These are phyloP conservation scores for Sugiyamaella japonica DNA, from an alignment of 1,139 yeast genomes.

Conservation along the genomic window DNA sequence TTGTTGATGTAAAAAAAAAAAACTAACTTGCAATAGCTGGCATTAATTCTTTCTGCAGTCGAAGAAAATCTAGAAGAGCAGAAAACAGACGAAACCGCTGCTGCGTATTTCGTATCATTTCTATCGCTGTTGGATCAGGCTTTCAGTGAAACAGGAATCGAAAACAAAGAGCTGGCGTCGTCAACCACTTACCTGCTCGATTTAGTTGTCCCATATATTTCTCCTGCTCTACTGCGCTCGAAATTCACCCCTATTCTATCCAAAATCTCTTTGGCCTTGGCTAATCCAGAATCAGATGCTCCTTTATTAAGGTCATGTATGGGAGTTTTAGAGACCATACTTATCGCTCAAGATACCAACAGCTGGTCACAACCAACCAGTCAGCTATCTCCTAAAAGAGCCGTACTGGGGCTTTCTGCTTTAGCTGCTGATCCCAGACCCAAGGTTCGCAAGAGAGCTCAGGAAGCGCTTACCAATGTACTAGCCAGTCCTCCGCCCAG, in stretches of 20 bases:
- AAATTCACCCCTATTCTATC: slow-evolving; percentile 77
- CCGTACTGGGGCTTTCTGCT: slow-evolving; percentile 75
- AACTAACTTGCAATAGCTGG: slow-evolving; percentile 40
- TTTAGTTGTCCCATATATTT: slow-evolving; percentile 65
- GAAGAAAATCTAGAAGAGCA: slow-evolving; percentile 85
- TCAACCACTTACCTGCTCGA: slow-evolving; percentile 82
- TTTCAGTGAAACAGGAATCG: slow-evolving; percentile 50
- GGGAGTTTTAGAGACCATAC: slow-evolving; percentile 78
- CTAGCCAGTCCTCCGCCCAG: slow-evolving; percentile 74
- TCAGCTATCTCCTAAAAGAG: slow-evolving; percentile 76
- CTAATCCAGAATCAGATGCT: slow-evolving; percentile 73
- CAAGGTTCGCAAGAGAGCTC: slow-evolving; percentile 93
- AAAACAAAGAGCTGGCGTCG: slow-evolving; percentile 64
- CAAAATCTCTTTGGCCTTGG: slow-evolving; percentile 77
- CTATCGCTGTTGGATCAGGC: slow-evolving; percentile 79
- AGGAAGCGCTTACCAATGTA: slow-evolving; percentile 71
- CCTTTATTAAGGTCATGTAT: slow-evolving; percentile 79
- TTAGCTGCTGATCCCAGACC: slow-evolving; percentile 88
- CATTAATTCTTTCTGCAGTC: slow-evolving; percentile 77
- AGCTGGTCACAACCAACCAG: slow-evolving; percentile 60
- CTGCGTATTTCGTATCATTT: slow-evolving; percentile 82
- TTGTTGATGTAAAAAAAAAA: background rate
- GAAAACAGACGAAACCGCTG: slow-evolving; percentile 53
- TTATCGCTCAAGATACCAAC: slow-evolving; percentile 75
- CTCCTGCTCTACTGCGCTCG: slow-evolving; percentile 63